Percentiles rank a stretch among this genome's conserved stretches.
Conservation (phyloP, 116 monocot genomes). For the Trichopus zeylanicus region DNA sequence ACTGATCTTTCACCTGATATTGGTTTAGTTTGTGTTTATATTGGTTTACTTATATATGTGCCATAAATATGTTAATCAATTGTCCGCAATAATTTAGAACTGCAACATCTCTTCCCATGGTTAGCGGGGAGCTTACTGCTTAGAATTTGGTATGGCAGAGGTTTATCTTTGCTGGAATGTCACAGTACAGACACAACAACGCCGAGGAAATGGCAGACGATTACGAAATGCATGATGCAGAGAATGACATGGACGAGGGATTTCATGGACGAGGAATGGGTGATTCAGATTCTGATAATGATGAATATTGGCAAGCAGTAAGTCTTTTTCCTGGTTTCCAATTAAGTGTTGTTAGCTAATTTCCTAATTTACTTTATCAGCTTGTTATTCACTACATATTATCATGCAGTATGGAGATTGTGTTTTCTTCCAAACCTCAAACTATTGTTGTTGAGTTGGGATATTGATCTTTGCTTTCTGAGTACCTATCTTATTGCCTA, state of each 20-base stretch:
- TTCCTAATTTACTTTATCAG: not conserved
- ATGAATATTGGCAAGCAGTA: constrained; percentile 52
- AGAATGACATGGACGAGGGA: constrained; percentile 38
- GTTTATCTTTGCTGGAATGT: constrained; percentile 22
- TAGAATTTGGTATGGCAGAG: not conserved
- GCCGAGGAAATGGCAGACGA: constrained; percentile 74
- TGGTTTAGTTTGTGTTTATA: too few species aligned
- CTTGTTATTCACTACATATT: not conserved
- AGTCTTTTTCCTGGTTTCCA: constrained; percentile 7
- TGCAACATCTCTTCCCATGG: not conserved
- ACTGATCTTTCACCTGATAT: too few species aligned
- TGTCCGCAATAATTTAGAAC: not conserved
- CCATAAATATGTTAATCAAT: not conserved
- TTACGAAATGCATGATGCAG: constrained; percentile 53
- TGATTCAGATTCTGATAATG: constrained; percentile 72
- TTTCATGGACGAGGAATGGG: constrained; percentile 30
- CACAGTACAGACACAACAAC: constrained; percentile 31
- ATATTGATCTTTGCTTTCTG: too few species aligned
- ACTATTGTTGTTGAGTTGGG: too few species aligned
- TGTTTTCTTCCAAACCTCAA: too few species aligned
- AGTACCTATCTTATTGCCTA: too few species aligned
- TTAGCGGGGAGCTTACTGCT: not conserved
- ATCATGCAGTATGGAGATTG: not conserved
- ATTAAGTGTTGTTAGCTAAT: not conserved
- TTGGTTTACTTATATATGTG: not conserved